These are phyloP conservation scores for Funneliformis mosseae DNA, from an alignment of 192 early-diverging fungal genomes.

Conservation along the genomic window DNA sequence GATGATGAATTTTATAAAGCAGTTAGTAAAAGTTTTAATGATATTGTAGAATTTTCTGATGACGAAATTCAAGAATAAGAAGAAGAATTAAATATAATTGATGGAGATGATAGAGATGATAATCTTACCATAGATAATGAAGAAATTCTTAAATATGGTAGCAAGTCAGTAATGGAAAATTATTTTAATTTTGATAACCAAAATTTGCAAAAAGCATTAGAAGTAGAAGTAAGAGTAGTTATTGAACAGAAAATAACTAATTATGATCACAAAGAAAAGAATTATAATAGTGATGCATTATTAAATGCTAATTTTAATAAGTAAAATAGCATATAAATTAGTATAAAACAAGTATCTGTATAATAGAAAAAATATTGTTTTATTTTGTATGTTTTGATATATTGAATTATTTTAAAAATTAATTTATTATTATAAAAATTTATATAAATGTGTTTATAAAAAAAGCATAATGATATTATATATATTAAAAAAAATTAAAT, in stretches of 20 bases:
- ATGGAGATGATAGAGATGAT: neutral
- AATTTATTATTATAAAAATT: no score
- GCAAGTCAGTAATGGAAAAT: neutral
- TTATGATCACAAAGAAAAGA: constrained; percentile 24
- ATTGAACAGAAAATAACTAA: constrained; percentile 36
- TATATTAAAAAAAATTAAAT: no score
- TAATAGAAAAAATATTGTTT: no score
- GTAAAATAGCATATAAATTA: no score
- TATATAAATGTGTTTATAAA: no score
- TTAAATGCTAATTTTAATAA: no score
- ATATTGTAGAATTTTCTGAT: neutral
- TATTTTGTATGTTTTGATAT: no score
- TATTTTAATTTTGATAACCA: neutral
- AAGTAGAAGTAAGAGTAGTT: neutral
- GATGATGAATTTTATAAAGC: neutral
- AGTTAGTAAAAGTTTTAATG: neutral
- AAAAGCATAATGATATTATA: no score
- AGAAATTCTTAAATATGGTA: no score
- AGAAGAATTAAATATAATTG: constrained; percentile 1
- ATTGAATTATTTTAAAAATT: no score
- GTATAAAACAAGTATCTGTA: no score
- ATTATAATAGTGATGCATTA: no score
- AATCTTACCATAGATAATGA: neutral
- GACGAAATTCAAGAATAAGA: neutral
- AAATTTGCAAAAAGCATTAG: neutral